Conservation (phyloP, 768 basidiomycete species). For the Lyophyllum atratum region DNA sequence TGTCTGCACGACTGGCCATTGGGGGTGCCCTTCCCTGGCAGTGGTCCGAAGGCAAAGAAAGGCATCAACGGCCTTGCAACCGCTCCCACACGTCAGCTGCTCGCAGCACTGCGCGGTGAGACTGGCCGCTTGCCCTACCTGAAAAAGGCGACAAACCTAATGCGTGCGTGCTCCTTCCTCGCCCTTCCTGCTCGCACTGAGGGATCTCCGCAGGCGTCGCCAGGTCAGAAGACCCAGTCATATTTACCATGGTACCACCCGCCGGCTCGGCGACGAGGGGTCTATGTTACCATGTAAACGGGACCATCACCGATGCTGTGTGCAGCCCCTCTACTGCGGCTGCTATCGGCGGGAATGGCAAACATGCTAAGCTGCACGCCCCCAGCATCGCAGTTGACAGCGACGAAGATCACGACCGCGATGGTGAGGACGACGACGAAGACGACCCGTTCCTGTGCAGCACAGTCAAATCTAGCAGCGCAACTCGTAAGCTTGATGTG, state of each 20-base stretch:
- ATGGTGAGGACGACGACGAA: too few relatives aligned
- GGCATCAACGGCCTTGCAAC: not conserved
- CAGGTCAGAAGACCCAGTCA: not conserved
- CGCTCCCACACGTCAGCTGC: not conserved
- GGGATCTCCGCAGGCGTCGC: not conserved
- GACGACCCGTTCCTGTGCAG: not conserved
- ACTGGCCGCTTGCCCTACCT: not conserved
- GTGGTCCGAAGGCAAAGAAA: not conserved
- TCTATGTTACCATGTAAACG: not conserved
- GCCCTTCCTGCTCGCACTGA: not conserved
- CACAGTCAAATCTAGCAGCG: too few relatives aligned
- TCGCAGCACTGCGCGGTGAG: not conserved
- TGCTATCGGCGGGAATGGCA: too few relatives aligned
- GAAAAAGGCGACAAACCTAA: not conserved
- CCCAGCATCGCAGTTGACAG: not conserved
- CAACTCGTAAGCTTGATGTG: not conserved
- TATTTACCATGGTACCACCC: not conserved
- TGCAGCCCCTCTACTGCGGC: too few relatives aligned
- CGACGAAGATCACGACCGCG: not conserved
- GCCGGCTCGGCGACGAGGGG: not conserved
- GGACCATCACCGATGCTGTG: not conserved
- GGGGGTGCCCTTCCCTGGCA: not conserved
- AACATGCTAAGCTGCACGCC: too few relatives aligned
- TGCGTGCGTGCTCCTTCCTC: not conserved
- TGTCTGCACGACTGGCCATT: not conserved